Evolutionary conservation across 1,284 basidiomycete species (phyloP), one percentile per base, ranked within the genome.

Genomic region (Sphagnurus paluster): DNA sequence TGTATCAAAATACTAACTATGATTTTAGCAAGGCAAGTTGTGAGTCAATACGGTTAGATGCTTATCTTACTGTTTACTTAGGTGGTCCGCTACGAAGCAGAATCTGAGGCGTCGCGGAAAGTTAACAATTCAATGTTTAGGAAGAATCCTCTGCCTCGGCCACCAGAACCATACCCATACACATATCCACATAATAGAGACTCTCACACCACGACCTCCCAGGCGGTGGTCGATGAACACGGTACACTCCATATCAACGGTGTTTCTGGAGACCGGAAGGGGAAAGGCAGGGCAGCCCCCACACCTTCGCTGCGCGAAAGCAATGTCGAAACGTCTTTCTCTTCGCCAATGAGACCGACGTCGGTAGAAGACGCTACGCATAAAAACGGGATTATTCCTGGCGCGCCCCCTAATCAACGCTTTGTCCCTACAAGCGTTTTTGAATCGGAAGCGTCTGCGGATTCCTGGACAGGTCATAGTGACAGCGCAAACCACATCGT

Each of bases 121-220:
- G 37, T 17, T 4, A 25, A 38, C 23, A 39, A 20, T 26, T 36
- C 39, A 7, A 34, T 32, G 5, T 42, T 44, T n/a, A 28, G 39
- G 16, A 42, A 48, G 9, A 53, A 53, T 25, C 52, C 52, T 11
- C 49, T 53, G 20, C 52, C 52, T 8, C 35, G 19, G 17, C 52
- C 52, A 14, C 52, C 52, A 10, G 45, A 53, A 26, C 52, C 52
- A 4, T 10, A 10, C 11, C 4, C 11, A 30, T 30, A 30, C 14
- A 30, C 28, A 30, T 30, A 13, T 30, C 28, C 14, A 30, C 28
- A 3, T 3, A 30, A 30, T 30, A 14, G 28, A 7, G 7, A 7
- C 28, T 14, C 14, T 14, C 7, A 4, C 14, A 23, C n/a, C 37
- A 16, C 21, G n/a, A 37, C n/a, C 23, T 38, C 23, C 37, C 24